Evolutionary conservation across 192 early-diverging fungal species (phyloP), one percentile per base, ranked within the genome.

Genomic region (Coemansia sp.): DNA sequence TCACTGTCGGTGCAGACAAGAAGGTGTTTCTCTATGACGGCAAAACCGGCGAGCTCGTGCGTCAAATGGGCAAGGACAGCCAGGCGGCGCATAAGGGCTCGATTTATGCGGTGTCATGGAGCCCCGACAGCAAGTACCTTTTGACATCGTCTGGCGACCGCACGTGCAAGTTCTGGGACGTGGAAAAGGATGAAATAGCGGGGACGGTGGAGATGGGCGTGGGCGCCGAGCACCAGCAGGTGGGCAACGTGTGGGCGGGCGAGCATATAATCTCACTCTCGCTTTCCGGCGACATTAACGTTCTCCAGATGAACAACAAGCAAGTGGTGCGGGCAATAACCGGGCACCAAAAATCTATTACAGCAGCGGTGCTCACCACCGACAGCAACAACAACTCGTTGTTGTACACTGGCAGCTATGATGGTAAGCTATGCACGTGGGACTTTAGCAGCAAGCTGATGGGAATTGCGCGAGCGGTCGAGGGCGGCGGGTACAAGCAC

Each of bases 11-110:
- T 36, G 77, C 85, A 5, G 95, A 98, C 61, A 85, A 85, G 46
- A 90, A 89, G 81, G 77, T 98, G 35, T 93, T 93, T 65, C 54
- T 98, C 58, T 98, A 93, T 63, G 92, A 98, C 42, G 96, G 89
- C 25, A 89, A 90, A 47, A 91, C 85, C 17, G 96, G 93, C 43
- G 91, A 88, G 38, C 81, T 86, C 19, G 37, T 90, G 14, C 73
- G 64, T 2, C 83, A 87, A 49, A 67, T 86, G 14, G 61, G 39
- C 3, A 69, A 48, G 17, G 40, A 37, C 18, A 66, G 56, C 32
- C 77, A 81, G 5, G 77, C 75, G 40, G 63, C 64, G 19, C 96
- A 98, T 50, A 79, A 75, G 1, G 94, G 94, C 36, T 78, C 88
- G 37, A 83, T 98, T 34, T 94, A 82, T 59, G 86, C 91, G 5